phyloP scores from a whole-genome alignment of 2,329 filamentous ascomycete species.

The Ophiostoma australiae region DNA sequence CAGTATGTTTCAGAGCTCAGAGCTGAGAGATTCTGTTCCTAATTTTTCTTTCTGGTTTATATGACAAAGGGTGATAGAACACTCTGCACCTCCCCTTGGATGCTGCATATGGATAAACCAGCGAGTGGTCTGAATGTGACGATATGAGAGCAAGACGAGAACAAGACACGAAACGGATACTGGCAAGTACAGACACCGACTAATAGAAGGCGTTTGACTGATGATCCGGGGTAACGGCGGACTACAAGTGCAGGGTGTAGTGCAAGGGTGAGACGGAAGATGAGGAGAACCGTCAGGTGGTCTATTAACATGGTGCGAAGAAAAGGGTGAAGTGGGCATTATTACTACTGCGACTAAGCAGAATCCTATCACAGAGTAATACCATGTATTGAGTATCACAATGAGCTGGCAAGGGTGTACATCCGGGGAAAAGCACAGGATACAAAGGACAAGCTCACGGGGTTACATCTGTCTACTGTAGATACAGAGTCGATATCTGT shows the following conservation, averaged over 20 bases:
- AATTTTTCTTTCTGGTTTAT: no score
- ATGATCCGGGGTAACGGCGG: not conserved
- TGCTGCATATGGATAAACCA: no score
- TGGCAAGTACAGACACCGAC: not conserved
- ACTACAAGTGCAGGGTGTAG: not conserved
- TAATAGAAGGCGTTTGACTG: not conserved
- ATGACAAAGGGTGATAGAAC: no score
- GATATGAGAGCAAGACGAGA: not conserved
- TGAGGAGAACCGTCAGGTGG: not conserved
- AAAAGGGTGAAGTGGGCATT: not conserved
- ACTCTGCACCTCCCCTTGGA: no score
- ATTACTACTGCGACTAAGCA: not conserved
- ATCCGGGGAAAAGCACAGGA: not conserved
- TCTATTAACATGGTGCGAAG: not conserved
- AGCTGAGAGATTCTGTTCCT: no score
- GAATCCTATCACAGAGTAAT: not conserved
- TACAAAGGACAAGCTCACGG: not conserved
- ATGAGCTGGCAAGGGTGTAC: constrained; percentile 7
- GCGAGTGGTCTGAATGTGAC: not conserved
- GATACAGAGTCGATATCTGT: not conserved
- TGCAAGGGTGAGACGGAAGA: not conserved
- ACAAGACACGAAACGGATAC: not conserved
- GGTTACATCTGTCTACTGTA: not conserved
- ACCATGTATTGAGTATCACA: not conserved
- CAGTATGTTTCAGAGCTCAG: no score